Percentiles rank a stretch among this genome's conserved stretches.
phyloP scores from a whole-genome alignment of 306 rosid genomes.

The Cucurbita moschata region DNA sequence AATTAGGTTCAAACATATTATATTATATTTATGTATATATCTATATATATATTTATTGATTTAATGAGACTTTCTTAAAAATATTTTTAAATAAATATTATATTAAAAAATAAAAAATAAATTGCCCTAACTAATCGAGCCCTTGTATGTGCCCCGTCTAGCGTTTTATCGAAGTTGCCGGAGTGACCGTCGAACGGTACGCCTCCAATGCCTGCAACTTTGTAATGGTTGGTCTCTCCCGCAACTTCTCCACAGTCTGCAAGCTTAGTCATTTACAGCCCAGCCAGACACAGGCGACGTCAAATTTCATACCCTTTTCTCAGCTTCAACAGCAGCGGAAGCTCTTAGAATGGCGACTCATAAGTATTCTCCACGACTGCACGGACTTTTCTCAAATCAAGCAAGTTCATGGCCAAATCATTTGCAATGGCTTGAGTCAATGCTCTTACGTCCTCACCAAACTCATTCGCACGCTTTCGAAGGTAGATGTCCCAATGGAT shows the following conservation, averaged over 20 bases:
- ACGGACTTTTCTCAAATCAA: constrained; percentile 23
- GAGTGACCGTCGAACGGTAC: background rate
- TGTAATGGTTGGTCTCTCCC: constrained; percentile 15
- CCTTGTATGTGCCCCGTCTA: background rate
- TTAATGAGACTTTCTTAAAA: too few species aligned
- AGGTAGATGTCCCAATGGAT: constrained; percentile 26
- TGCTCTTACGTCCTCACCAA: constrained; percentile 53
- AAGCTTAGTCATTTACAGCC: background rate
- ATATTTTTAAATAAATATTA: too few species aligned
- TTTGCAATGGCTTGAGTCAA: constrained; percentile 32
- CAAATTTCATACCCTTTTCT: constrained; percentile 5
- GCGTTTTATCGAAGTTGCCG: background rate
- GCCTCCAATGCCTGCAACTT: background rate
- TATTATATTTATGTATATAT: too few species aligned
- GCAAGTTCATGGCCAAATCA: constrained; percentile 47
- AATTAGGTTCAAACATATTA: too few species aligned
- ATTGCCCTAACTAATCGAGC: too few species aligned
- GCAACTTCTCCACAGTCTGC: constrained; percentile 14
- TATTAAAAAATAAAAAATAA: too few species aligned
- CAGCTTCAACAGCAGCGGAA: constrained; percentile 17
- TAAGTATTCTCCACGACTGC: constrained; percentile 29
- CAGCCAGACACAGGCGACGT: background rate
- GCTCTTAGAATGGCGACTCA: constrained; percentile 25
- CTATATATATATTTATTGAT: too few species aligned
- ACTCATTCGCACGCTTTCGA: constrained; percentile 45